Conservation (phyloP, 2,329 filamentous ascomycete species). For the Mycocentrospora acerina region DNA sequence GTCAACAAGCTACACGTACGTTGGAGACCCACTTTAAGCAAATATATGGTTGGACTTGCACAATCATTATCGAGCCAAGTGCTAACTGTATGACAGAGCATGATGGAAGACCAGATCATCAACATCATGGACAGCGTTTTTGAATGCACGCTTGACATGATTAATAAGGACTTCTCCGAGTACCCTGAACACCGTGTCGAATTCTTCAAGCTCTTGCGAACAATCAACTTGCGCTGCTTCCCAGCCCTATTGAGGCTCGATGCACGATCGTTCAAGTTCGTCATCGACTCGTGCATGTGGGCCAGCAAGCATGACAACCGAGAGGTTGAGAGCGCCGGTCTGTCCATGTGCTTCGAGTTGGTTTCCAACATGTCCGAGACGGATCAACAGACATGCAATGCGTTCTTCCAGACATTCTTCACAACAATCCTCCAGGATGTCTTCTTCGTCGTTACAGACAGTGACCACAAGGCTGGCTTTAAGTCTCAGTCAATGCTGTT, state of each 20-base stretch:
- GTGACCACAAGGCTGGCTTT: slow-evolving; percentile 98
- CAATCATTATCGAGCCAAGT: slow-evolving; percentile 6
- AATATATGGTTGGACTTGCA: slow-evolving; percentile 48
- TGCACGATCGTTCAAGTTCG: slow-evolving; percentile 96
- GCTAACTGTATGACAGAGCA: slow-evolving; percentile 56
- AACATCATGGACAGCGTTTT: slow-evolving; percentile 98
- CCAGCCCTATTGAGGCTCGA: slow-evolving; percentile 90
- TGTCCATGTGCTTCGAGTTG: slow-evolving; percentile 97
- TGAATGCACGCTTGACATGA: slow-evolving; percentile 98
- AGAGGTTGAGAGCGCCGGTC: slow-evolving; percentile 91
- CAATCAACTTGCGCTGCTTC: slow-evolving; percentile 98
- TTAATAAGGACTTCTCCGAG: slow-evolving; percentile 99
- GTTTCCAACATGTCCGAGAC: slow-evolving; percentile 97
- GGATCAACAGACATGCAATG: slow-evolving; percentile 79
- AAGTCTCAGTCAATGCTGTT: slow-evolving; percentile 95
- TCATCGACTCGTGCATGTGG: slow-evolving; percentile 99
- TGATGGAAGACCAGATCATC: slow-evolving; percentile 98
- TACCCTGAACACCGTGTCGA: slow-evolving; percentile 99
- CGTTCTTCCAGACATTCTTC: slow-evolving; percentile 98
- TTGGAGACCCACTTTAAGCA: slow-evolving; percentile 57
- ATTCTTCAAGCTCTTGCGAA: slow-evolving; percentile 95
- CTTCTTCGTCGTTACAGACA: slow-evolving; percentile 96
- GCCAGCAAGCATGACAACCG: slow-evolving; percentile 99
- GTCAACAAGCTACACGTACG: slow-evolving; percentile 94
- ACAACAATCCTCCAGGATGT: slow-evolving; percentile 94